Percentiles rank a stretch among this genome's conserved stretches.
Evolutionary conservation across 148 eudicot species (phyloP).

Genomic region (Beta vulgaris): DNA sequence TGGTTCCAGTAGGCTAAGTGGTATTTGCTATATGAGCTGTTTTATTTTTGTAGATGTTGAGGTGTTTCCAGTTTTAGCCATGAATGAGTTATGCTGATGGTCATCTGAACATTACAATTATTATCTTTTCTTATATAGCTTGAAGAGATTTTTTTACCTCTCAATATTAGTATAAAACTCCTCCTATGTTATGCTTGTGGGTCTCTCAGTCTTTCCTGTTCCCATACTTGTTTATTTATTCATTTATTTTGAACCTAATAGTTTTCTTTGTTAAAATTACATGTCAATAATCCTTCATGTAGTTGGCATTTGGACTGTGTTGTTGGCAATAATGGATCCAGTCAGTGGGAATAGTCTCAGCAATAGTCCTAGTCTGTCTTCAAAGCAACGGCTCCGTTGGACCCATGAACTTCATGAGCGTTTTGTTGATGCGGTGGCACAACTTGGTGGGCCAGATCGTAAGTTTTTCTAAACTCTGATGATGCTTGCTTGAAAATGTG

Average conservation of each 20-base stretch:
- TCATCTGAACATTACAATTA: no score
- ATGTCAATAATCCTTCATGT: not conserved
- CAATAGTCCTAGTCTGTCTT: slow-evolving; percentile 3
- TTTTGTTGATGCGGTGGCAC: slow-evolving; percentile 68
- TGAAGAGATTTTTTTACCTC: not conserved
- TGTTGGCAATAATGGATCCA: not conserved
- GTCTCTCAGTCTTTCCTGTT: not conserved
- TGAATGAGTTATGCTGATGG: not conserved
- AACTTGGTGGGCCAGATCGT: slow-evolving; percentile 77
- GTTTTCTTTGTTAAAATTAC: not conserved
- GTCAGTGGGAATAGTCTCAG: not conserved
- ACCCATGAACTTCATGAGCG: slow-evolving; percentile 68
- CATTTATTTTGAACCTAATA: not conserved
- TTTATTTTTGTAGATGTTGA: no score
- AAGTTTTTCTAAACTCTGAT: slow-evolving; percentile 23
- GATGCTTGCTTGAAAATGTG: not conserved
- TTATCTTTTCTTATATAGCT: not conserved
- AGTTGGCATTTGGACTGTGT: slow-evolving; percentile 2
- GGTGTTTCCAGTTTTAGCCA: not conserved
- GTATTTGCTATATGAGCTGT: not conserved
- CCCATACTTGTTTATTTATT: no score
- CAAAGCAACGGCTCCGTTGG: slow-evolving; percentile 71
- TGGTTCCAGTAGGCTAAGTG: no score
- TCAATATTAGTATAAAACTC: not conserved
- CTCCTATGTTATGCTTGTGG: not conserved